Base-by-base conservation (phyloP, 148 eudicot genomes). In the Fallopia convolvulus region DNA sequence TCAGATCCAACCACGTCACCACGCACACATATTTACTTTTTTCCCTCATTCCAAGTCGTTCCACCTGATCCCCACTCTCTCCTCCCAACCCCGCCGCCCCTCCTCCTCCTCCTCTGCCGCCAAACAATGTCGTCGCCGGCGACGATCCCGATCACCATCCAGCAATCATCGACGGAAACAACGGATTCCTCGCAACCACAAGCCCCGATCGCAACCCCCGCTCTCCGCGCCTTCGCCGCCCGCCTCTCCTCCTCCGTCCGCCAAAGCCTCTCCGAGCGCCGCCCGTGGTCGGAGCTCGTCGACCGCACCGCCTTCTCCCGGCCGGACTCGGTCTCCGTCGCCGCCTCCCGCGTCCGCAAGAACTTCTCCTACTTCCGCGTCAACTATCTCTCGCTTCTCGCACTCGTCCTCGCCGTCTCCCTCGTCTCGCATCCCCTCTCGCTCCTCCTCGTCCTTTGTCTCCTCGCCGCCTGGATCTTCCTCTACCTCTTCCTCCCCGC, bases 391-490 rank as follows among this genome's bases (percentile, higher is more conserved):
- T 61, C 83, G 12, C 70, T 90, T 4, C 77, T 90, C 12, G 81
- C 85, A 0, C 77, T 78, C 5, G 80, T 86, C 11, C 81, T 88
- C 39, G 88, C 90, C 21, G 46, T 90, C 79, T 87, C 88, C 17
- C 89, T 90, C 41, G 13, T 90, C 36, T 80, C 86, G 2, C 90
- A 89, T 44, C 94, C 92, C 0, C 60, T 89, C 75, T 87, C 92
- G 6, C 84, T 90, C 78, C 23, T 89, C 60, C 39, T 76, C 6
- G 82, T 90, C 73, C 75, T 83, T 55, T 40, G 63, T 6, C 90
- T 90, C 60, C 66, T 84, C 76, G 82, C 84, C 26, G 87, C 92
- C 14, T 89, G 91, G 96, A 76, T 86, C 83, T 85, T 87, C 75
- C 84, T 89, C 60, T 88, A 91, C 89, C 39, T 91, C 78, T 83